These are phyloP conservation scores for Lodderomyces oxycetoniae DNA, from an alignment of 1,139 yeast species.

Conservation along the genomic window DNA sequence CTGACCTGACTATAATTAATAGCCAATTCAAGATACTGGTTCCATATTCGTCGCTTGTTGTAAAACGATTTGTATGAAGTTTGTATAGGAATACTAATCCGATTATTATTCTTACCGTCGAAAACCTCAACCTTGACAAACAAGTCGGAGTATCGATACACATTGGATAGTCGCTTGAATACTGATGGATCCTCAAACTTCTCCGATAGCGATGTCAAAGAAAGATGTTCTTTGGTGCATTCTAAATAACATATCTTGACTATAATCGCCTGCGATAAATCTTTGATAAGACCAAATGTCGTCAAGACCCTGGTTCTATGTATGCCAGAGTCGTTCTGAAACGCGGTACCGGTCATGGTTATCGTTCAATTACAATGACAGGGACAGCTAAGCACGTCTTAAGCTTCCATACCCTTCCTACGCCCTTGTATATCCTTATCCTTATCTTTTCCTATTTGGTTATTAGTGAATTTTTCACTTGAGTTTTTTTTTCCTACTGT, in stretches of 20 bases:
- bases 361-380: no score
- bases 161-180: conserved; percentile 47
- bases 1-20: conserved; percentile 67
- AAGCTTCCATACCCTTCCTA: no score
- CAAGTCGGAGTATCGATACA: conserved; percentile 54
- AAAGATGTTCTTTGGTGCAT: conserved; percentile 18
- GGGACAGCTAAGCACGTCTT: no score
- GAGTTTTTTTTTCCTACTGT: no score
- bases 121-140: conserved; percentile 58
- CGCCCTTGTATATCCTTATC: no score
- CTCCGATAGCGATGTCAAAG: conserved; percentile 46
- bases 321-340: no score
- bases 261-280: conserved; percentile 50
- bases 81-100: conserved; percentile 62
- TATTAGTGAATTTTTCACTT: no score
- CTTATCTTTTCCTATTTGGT: no score
- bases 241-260: conserved; percentile 35
- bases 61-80: conserved; percentile 63
- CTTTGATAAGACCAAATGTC: conserved; percentile 74
- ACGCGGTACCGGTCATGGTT: no score
- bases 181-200: conserved; percentile 52
- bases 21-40: conserved; percentile 66
- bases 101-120: conserved; percentile 51
- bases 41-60: conserved; percentile 38
- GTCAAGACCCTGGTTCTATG: conserved; percentile 38